A percentile compares a stretch with the other conserved stretches of the same genome.
phyloP scores from a whole-genome alignment of 2,329 filamentous ascomycete species.

The Colletotrichum destructivum region DNA sequence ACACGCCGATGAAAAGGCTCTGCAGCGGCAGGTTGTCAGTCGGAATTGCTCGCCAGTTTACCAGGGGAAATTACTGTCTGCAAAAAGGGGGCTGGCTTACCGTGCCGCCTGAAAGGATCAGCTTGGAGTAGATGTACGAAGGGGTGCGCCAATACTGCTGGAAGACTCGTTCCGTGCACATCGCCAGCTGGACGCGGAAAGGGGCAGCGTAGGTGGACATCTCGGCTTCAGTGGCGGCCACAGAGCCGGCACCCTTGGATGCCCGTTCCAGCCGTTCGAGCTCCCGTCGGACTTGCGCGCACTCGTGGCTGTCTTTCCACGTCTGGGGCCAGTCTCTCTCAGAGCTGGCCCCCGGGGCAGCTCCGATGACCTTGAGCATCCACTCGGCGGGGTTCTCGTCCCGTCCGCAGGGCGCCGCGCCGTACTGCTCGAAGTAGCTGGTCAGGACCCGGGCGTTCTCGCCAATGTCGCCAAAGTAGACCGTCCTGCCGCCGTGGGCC shows the following conservation, averaged over 20 bases:
- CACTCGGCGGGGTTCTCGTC: conserved; percentile 78
- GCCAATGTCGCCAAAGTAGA: conserved; percentile 53
- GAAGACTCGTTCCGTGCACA: conserved; percentile 77
- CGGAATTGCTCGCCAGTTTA: too few species aligned
- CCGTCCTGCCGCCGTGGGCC: conserved; percentile 66
- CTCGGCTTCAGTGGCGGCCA: conserved; percentile 7
- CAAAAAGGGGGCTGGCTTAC: conserved; percentile 34
- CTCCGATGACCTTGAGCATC: conserved; percentile 68
- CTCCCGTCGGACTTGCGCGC: conserved; percentile 50
- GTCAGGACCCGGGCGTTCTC: conserved; percentile 62
- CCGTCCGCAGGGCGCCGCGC: conserved; percentile 66
- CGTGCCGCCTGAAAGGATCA: conserved; percentile 66
- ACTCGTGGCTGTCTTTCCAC: conserved; percentile 55
- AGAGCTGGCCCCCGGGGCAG: conserved; percentile 65
- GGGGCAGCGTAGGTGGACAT: conserved; percentile 78
- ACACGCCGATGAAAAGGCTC: conserved; percentile 74
- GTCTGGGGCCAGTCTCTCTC: conserved; percentile 55
- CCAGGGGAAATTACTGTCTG: too few species aligned
- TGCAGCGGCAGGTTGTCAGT: conserved; percentile 18
- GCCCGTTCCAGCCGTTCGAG: conserved; percentile 47
- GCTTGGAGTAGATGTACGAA: conserved; percentile 81
- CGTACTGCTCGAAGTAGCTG: conserved; percentile 74
- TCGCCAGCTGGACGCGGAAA: conserved; percentile 71
- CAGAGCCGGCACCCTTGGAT: not conserved
- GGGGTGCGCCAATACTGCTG: conserved; percentile 86